These are phyloP conservation scores for Tulasnella sp. DNA, from an alignment of 768 basidiomycete species.

Conservation along the genomic window DNA sequence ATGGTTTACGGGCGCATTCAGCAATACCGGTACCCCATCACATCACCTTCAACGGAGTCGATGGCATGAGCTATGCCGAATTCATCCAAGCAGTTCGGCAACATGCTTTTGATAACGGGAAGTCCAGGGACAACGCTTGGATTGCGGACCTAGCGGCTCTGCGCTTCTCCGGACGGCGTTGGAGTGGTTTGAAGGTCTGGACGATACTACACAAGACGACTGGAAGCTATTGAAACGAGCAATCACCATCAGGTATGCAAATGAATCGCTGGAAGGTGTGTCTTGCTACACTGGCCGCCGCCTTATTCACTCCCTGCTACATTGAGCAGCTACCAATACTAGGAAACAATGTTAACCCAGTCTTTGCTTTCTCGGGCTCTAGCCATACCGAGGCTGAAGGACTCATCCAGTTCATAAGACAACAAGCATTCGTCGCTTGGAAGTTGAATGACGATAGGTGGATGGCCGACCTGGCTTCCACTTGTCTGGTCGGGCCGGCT, in stretches of 20 bases:
- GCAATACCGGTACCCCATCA: too few relatives aligned
- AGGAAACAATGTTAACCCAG: too few relatives aligned
- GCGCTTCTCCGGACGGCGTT: neutral
- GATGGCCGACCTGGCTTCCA: neutral
- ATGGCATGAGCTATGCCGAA: neutral
- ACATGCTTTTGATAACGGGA: neutral
- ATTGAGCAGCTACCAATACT: too few relatives aligned
- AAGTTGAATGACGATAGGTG: neutral
- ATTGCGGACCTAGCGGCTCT: neutral
- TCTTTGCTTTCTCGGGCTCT: neutral
- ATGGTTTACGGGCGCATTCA: neutral
- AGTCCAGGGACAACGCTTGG: neutral
- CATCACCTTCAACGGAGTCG: neutral
- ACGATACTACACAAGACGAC: neutral
- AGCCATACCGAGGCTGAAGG: neutral
- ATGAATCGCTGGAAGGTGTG: too few relatives aligned
- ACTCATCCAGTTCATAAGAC: neutral
- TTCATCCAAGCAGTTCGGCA: neutral
- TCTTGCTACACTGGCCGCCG: too few relatives aligned
- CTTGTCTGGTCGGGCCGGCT: neutral
- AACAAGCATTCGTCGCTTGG: neutral
- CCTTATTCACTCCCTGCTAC: too few relatives aligned
- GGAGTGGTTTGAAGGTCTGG: neutral
- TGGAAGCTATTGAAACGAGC: neutral
- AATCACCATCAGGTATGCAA: too few relatives aligned